Evolutionary conservation across 495 filamentous ascomycete species (phyloP), one percentile per base, ranked within the genome.

Genomic region (Aspergillus bridgeri): DNA sequence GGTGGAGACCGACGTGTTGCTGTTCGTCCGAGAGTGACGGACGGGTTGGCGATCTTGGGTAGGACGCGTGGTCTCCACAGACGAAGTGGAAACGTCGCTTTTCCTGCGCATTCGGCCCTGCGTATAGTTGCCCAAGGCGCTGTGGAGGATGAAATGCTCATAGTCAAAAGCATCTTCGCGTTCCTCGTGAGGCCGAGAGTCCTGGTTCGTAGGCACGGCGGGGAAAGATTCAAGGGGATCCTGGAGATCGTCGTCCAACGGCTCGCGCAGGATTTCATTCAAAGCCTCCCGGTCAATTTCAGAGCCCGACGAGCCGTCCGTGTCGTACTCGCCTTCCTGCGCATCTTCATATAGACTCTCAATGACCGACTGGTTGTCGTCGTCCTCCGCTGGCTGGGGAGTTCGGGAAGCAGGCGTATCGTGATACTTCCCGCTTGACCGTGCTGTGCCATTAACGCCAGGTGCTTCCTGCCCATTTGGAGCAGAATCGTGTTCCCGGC

Each of bases 101-200:
- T 70, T 71, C 33, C 82, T 75, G 24, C 81, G 76, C 63, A 87
- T 75, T 48, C 80, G 72, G 19, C 56, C 50, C 13, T 66, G 69
- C 6, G 76, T 68, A 58, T 82, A 86, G 42, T 77, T 89, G n/a
- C 90, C 90, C 80, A 96, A 83, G 17, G 90, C 89, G 64, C 88
- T 92, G 66, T 96, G 91, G 11, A 97, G 80, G 71, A 96, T 96
- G 72, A 96, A 95, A 64, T 95, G 84, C 65, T 98, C 90, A 61
- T 98, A 98, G 68, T 96, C 94, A 69, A 98, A 98, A 6, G 94
- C 94, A 68, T 98, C 94, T 62, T 92, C 88, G 17, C 94, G 89
- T 69, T 98, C 93, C 75, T 98, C 94, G 65, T 98, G 94, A 5
- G 85, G 81, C 25, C 76, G 69, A 6, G 66, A 63, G 13, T 75